Base-by-base conservation (phyloP, 1,284 basidiomycete genomes). In the Cutaneotrichosporon daszewskae region DNA sequence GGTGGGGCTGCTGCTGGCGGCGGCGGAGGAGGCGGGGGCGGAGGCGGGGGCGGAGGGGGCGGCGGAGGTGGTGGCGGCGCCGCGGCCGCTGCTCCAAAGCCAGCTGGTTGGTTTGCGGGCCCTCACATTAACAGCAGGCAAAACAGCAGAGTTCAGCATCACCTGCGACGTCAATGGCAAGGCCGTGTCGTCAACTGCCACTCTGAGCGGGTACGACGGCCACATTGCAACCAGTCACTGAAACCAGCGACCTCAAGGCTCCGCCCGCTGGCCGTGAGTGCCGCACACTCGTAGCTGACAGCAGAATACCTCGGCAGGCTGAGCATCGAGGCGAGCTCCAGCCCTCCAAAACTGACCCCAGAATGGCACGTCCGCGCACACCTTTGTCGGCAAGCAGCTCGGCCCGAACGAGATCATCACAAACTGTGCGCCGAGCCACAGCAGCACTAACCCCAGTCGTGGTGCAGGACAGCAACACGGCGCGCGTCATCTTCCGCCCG, bases 401-500 rank as follows among this genome's bases (percentile, higher is more conserved):
- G 59, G 62, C 17, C 60, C 62, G 0, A 62, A 62, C 34, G 62
- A 69, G 38, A 56, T 62, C 2, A 20, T 64, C 3, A 60, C 59
- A 6, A 67, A 64, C 38, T 62, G 66, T 64, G 34, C 37, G 59
- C 35, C 13, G 2, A 3, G 11, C n/a, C 5, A 3, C 12, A 1
- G 7, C 3, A 11, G 1, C n/a, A 11, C 29, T 20, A 16, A 26
- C 19, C 13, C 3, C 36, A 52, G 50, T 41, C 13, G 34, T 35
- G 0, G 49, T 57, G 3, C 64, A 67, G 17, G 60, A 68, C 44
- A 61, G 64, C 41, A 54, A 44, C 32, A 60, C 56, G 3, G 62
- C 60, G 10, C 45, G 63, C 25, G 43, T 69, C 4, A 38, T 68
- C 2, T 69, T 68, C 47, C 59, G 64, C n/a, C 62, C 67, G 2